phyloP scores from a whole-genome alignment of 441 rosid genomes.

The Populus hybrid region DNA sequence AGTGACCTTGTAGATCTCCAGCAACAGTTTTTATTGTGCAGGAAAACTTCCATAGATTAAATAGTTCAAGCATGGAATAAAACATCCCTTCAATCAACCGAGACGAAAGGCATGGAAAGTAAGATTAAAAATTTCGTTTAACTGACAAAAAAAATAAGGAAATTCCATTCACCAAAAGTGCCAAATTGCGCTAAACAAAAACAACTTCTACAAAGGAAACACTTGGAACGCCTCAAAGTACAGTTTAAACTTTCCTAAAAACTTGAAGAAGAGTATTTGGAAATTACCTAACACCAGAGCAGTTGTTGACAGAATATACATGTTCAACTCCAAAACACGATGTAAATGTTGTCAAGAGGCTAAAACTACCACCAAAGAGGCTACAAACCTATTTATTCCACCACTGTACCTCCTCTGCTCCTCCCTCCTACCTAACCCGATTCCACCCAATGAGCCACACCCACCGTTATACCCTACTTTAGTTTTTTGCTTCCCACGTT shows the following conservation, averaged over 20 bases:
- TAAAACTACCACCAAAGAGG: slow-evolving; percentile 27
- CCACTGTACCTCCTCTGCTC: slow-evolving; percentile 16
- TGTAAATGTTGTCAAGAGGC: slow-evolving; percentile 32
- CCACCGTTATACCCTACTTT: background rate
- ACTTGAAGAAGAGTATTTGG: slow-evolving; percentile 22
- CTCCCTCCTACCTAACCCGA: slow-evolving; percentile 5
- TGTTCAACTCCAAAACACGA: slow-evolving; percentile 29
- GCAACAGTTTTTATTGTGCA: background rate
- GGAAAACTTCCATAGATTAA: background rate
- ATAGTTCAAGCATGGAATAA: background rate
- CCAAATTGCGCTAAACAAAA: slow-evolving; percentile 18
- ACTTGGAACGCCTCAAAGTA: slow-evolving; percentile 27
- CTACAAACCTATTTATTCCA: slow-evolving; percentile 26
- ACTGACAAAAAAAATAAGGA: slow-evolving; percentile 1
- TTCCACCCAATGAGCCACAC: slow-evolving; percentile 11
- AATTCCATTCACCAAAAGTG: slow-evolving; percentile 17
- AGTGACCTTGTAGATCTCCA: background rate
- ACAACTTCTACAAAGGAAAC: slow-evolving; percentile 18
- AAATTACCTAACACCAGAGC: slow-evolving; percentile 40
- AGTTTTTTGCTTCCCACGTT: slow-evolving; percentile 7
- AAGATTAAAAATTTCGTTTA: background rate
- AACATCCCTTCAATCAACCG: background rate
- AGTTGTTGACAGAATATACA: slow-evolving; percentile 39
- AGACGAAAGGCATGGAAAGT: background rate
- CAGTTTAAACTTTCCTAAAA: slow-evolving; percentile 31